Evolutionary conservation across 177 flowering plant genomes (phyloP).

Genomic region (Vitis hybrid): DNA sequence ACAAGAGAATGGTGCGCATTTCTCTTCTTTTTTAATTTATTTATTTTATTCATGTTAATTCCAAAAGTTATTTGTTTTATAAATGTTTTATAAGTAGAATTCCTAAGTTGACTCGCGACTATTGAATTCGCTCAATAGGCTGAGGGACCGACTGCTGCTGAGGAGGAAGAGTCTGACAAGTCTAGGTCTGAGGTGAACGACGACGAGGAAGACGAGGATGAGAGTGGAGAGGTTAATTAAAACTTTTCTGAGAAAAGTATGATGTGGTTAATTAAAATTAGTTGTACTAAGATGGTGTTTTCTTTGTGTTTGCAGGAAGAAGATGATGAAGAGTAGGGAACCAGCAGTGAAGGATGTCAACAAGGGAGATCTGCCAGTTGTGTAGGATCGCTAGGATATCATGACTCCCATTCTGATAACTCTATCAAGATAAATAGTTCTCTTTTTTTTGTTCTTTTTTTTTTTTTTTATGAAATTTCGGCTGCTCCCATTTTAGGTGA

Average conservation of each 20-base stretch:
- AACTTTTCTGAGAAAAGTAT: background rate
- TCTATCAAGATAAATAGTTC: background rate
- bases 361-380: conserved; percentile 1
- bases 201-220: conserved; percentile 61
- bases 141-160: conserved; percentile 29
- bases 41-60: background rate
- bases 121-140: conserved; percentile 12
- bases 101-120: no score
- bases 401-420: background rate
- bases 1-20: conserved; percentile 20
- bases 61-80: background rate
- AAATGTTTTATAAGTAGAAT: no score
- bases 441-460: background rate
- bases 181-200: conserved; percentile 56
- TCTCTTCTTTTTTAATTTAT: background rate
- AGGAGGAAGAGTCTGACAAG: conserved; percentile 60
- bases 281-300: background rate
- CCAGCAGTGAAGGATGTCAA: background rate
- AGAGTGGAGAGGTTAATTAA: conserved; percentile 50
- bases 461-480: no score
- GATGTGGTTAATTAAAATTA: background rate
- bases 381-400: conserved; percentile 4
- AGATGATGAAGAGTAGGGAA: conserved; percentile 28
- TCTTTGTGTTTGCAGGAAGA: conserved; percentile 21
- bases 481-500: background rate